Percentiles rank a stretch among this genome's conserved stretches.
Evolutionary conservation across 2,329 filamentous ascomycete genomes (phyloP).

Genomic region (Botryosphaeria dothidea): DNA sequence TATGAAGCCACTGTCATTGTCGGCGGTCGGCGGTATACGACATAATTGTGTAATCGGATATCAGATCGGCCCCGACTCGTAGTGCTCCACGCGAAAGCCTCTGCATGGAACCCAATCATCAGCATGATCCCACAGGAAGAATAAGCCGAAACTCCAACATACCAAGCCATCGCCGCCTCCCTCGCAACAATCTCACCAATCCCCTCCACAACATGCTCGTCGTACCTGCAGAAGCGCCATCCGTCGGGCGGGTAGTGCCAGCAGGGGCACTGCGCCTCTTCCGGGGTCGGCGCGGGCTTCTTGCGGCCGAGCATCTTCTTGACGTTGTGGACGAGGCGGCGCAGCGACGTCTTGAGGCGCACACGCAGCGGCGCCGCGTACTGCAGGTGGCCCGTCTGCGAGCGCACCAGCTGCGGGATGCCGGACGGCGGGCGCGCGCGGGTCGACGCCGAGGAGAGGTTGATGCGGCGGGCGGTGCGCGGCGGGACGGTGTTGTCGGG

Average conservation of each 20-base stretch:
- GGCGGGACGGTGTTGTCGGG: background rate
- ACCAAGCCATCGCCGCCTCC: background rate
- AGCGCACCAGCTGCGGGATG: background rate
- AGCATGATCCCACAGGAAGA: too few species aligned
- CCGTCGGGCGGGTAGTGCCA: background rate
- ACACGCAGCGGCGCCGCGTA: background rate
- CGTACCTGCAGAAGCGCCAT: background rate
- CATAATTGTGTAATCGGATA: too few species aligned
- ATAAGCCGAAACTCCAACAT: background rate
- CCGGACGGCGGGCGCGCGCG: background rate
- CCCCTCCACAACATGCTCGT: background rate
- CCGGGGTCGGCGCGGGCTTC: background rate
- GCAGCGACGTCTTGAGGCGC: background rate
- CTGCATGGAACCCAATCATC: background rate
- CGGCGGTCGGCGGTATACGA: too few species aligned
- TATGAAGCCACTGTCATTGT: too few species aligned
- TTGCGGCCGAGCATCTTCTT: background rate
- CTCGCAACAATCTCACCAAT: background rate
- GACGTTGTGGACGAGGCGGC: background rate
- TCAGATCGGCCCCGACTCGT: too few species aligned
- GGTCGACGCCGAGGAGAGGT: background rate
- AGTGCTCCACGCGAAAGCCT: too few species aligned
- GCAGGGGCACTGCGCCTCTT: conserved; percentile 3
- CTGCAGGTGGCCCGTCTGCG: background rate
- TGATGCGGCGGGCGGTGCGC: background rate